Conservation (phyloP, 805 yeast species). For the Metschnikowia proteae region DNA sequence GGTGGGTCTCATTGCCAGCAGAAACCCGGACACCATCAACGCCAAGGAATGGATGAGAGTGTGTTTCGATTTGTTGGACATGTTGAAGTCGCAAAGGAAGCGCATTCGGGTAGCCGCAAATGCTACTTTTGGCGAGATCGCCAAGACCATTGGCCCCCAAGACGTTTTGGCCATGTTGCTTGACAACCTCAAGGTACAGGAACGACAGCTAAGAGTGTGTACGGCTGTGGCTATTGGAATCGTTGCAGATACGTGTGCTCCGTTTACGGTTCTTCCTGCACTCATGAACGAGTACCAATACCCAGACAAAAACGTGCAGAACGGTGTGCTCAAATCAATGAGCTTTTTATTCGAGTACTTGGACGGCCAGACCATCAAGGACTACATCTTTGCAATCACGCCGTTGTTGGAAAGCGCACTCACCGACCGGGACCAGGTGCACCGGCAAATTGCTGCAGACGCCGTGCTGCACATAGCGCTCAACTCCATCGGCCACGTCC, state of each 20-base stretch:
- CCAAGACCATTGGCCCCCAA: slow-evolving; percentile 92
- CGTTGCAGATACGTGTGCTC: slow-evolving; percentile 89
- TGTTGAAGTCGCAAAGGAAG: slow-evolving; percentile 77
- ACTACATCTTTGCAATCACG: slow-evolving; percentile 74
- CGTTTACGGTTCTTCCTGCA: slow-evolving; percentile 91
- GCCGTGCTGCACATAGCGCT: slow-evolving; percentile 79
- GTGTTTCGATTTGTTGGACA: slow-evolving; percentile 84
- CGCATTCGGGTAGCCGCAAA: slow-evolving; percentile 82
- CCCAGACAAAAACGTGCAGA: slow-evolving; percentile 90
- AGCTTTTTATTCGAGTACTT: slow-evolving; percentile 90
- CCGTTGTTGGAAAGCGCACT: slow-evolving; percentile 86
- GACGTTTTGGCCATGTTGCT: slow-evolving; percentile 83
- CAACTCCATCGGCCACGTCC: slow-evolving; percentile 69
- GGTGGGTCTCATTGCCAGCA: slow-evolving; percentile 77
- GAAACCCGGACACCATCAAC: slow-evolving; percentile 75
- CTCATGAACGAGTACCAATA: slow-evolving; percentile 92
- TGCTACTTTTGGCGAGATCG: slow-evolving; percentile 84
- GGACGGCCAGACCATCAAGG: slow-evolving; percentile 67
- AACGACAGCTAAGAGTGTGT: slow-evolving; percentile 92
- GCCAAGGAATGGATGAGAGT: slow-evolving; percentile 98
- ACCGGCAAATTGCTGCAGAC: slow-evolving; percentile 91
- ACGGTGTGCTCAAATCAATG: slow-evolving; percentile 89
- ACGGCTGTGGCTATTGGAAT: slow-evolving; percentile 98
- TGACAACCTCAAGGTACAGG: slow-evolving; percentile 85
- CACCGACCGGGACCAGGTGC: slow-evolving; percentile 86